A percentile compares a stretch with the other conserved stretches of the same genome.
phyloP scores from a whole-genome alignment of 176 grass and related monocot genomes.

The Ensete ventricosum region DNA sequence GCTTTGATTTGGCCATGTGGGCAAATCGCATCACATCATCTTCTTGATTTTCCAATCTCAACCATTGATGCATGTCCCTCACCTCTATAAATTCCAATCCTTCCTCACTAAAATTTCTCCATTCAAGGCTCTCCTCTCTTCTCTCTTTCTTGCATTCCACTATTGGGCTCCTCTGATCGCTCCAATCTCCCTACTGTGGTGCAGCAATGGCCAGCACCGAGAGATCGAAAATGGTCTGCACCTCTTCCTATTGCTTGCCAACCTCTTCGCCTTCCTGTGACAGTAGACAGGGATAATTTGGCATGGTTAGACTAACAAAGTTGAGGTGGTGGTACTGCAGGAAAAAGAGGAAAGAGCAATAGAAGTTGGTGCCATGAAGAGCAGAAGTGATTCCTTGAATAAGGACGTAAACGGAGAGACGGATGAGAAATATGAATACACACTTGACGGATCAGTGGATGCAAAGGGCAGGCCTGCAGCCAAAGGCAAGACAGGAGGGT shows the following conservation, averaged over 20 bases:
- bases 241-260: too few relatives aligned
- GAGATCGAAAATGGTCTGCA: background rate
- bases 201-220: background rate
- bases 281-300: background rate
- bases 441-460: constrained; percentile 19
- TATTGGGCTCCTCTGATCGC: background rate
- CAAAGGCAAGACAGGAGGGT: constrained; percentile 9
- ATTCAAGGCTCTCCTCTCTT: background rate
- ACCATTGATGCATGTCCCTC: background rate
- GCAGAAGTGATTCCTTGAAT: background rate
- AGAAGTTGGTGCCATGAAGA: too few relatives aligned
- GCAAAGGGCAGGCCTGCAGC: constrained; percentile 6
- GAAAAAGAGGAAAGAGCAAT: background rate
- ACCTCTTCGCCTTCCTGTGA: background rate
- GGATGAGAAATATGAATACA: background rate
- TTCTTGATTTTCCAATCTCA: background rate
- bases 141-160: background rate
- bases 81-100: background rate
- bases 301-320: background rate
- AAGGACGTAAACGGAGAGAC: background rate
- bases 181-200: background rate
- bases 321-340: background rate
- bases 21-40: background rate
- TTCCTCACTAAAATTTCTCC: background rate
- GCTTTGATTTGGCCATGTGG: background rate